Conservation (phyloP, 768 basidiomycete genomes). For the Mrakia frigida region DNA sequence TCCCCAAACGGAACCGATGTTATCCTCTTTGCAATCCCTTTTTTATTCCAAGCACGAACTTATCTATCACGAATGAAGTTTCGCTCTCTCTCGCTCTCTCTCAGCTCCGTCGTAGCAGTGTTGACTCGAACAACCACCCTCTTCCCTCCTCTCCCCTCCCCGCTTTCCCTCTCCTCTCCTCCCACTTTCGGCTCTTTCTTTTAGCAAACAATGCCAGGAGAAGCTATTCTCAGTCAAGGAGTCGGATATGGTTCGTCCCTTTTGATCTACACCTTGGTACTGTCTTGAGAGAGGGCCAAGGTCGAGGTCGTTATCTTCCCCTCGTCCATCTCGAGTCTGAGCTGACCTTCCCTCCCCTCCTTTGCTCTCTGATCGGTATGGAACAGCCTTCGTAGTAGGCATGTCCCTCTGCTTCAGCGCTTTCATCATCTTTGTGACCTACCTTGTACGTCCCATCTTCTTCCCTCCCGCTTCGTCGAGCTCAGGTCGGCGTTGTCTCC, state of each 20-base stretch:
- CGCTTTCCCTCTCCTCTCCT: too few species aligned
- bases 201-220: too few species aligned
- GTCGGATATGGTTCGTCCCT: slow-evolving; percentile 19
- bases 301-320: background rate
- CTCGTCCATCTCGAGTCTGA: background rate
- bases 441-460: background rate
- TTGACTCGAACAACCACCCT: too few species aligned
- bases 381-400: slow-evolving; percentile 7
- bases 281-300: background rate
- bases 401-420: background rate
- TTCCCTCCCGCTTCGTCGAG: background rate
- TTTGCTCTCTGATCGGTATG: background rate
- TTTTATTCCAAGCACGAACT: too few species aligned
- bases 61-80: too few species aligned
- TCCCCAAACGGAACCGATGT: too few species aligned
- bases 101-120: too few species aligned
- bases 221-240: slow-evolving; percentile 14
- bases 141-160: too few species aligned
- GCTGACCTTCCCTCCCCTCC: background rate
- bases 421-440: background rate
- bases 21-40: too few species aligned
- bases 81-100: too few species aligned
- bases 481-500: background rate
- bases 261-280: too few species aligned
- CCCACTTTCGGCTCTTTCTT: too few species aligned